Base-by-base conservation (phyloP, 345 rosid species). In the Microcos paniculata region DNA sequence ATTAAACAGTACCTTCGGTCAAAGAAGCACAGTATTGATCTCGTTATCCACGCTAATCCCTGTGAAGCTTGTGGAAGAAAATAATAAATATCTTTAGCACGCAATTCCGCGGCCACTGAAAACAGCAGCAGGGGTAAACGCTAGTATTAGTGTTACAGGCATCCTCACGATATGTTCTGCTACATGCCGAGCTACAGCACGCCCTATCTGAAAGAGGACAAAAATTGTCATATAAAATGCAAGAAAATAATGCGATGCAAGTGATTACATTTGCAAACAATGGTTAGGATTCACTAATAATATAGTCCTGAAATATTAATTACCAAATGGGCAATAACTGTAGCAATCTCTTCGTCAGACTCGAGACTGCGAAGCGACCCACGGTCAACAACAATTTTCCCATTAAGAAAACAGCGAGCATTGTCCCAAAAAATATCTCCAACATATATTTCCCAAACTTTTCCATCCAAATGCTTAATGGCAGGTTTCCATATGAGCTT, bases 241-340 rank as follows among this genome's bases (percentile, higher is more conserved):
- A n/a, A n/a, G n/a, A n/a, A n/a, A n/a, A n/a, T 4, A 13, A 53
- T 7, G 8, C 8, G 19, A 18, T 21, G 18, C 57, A 19, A n/a
- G 24, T 52, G 24, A 18, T n/a, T 52, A 52, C 8, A 12, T 68
- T 35, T n/a, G 38, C 21, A 16, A 71, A 8, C 56, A 35, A 3
- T 42, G 21, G 4, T 64, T 18, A 11, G n/a, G n/a, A n/a, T n/a
- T n/a, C n/a, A n/a, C 5, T 1, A 58, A 35, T 23, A 62, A 23
- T 14, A 7, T 16, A 31, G 23, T 10, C 10, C 28, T n/a, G 62
- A 61, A 2, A 14, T 1, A 35, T 24, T 30, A 24, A n/a, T n/a
- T 68, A 83, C 85, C 81, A 80, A 83, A 21, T 83, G 85, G 9
- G 77, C 83, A 64, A 83, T 62, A 71, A 80, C 66, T 56, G 85